A percentile compares a stretch with the other conserved stretches of the same genome.
These are phyloP conservation scores for Ulmus americana DNA, from an alignment of 331 rosid species.

Conservation along the genomic window DNA sequence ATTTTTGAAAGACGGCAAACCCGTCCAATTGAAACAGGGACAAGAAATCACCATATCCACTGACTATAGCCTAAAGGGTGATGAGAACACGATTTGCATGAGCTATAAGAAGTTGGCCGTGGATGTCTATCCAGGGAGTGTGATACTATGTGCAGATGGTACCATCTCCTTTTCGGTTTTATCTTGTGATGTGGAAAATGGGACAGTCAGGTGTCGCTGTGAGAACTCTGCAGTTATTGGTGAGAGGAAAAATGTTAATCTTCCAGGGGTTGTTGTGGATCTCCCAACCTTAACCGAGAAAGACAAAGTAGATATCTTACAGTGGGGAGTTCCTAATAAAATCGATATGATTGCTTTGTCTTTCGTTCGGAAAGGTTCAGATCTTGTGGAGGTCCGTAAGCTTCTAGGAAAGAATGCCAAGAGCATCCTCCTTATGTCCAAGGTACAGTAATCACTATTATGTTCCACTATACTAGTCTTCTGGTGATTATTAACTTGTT, in stretches of 20 bases:
- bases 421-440: slow-evolving; percentile 89
- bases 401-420: slow-evolving; percentile 75
- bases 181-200: slow-evolving; percentile 51
- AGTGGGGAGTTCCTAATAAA: slow-evolving; percentile 80
- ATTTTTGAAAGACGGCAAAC: slow-evolving; percentile 75
- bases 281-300: slow-evolving; percentile 92
- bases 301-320: slow-evolving; percentile 77
- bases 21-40: slow-evolving; percentile 68
- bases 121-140: slow-evolving; percentile 80
- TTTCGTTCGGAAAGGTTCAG: slow-evolving; percentile 91
- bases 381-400: slow-evolving; percentile 73
- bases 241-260: slow-evolving; percentile 94
- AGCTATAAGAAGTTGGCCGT: slow-evolving; percentile 86
- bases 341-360: slow-evolving; percentile 99
- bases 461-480: too few species aligned
- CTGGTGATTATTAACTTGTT: too few species aligned
- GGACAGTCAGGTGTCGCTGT: slow-evolving; percentile 73
- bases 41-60: slow-evolving; percentile 78
- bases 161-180: slow-evolving; percentile 74
- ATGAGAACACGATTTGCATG: slow-evolving; percentile 77
- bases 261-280: slow-evolving; percentile 85
- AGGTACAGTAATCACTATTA: slow-evolving; percentile 36
- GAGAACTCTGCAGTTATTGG: slow-evolving; percentile 87
- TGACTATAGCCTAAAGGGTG: slow-evolving; percentile 79
- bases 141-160: slow-evolving; percentile 88